These are phyloP conservation scores for Candida koratica DNA, from an alignment of 805 yeast genomes.

Conservation along the genomic window DNA sequence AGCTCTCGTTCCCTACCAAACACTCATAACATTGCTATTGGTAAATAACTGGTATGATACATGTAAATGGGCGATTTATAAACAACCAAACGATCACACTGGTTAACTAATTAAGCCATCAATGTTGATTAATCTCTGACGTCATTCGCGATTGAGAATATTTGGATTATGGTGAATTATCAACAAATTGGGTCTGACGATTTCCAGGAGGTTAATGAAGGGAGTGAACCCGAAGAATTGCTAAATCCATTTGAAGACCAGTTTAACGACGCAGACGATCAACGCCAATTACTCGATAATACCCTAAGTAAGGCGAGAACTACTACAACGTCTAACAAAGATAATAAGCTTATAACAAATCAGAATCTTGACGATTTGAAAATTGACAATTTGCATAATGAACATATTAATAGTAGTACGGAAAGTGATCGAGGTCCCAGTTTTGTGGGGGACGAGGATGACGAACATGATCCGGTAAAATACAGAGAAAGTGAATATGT, in stretches of 20 bases:
- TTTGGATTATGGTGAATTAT: constrained; percentile 5
- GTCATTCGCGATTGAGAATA: constrained; percentile 2
- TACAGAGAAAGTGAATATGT: constrained; percentile 14
- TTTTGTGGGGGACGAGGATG: constrained; percentile 9
- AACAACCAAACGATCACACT: too few relatives aligned
- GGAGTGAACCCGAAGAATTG: background rate
- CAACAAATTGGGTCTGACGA: constrained; percentile 4
- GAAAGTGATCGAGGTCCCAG: constrained; percentile 4
- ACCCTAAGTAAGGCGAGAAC: constrained; percentile 3
- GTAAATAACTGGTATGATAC: too few relatives aligned
- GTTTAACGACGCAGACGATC: constrained; percentile 5
- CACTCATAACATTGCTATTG: too few relatives aligned
- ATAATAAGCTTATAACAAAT: constrained; percentile 14
- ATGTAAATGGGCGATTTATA: too few relatives aligned
- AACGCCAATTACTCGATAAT: constrained; percentile 6
- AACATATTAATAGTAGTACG: constrained; percentile 7
- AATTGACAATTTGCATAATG: constrained; percentile 10
- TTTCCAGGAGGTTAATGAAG: too few relatives aligned
- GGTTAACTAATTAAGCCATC: too few relatives aligned
- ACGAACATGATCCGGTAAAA: constrained; percentile 16
- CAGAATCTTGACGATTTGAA: constrained; percentile 14
- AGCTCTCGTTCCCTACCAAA: too few relatives aligned
- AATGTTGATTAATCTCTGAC: constrained; percentile 1
- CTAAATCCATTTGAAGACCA: constrained; percentile 1
- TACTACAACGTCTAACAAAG: constrained; percentile 8